Evolutionary conservation across 805 yeast species (phyloP), one percentile per base, ranked within the genome.

Genomic region (Wickerhamiella sergipiensis): DNA sequence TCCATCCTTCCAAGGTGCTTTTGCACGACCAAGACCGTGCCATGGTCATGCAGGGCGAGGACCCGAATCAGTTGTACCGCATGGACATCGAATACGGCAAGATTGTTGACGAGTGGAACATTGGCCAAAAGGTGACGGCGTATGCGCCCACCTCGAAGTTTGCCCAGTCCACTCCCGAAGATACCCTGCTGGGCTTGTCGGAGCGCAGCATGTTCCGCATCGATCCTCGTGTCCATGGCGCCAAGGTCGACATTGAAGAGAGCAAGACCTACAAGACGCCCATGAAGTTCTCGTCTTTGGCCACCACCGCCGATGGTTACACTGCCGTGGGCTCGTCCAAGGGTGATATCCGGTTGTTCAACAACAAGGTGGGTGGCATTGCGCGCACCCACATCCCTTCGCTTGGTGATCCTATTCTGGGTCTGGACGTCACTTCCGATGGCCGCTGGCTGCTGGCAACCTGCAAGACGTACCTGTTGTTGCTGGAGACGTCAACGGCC

Each of bases 371-470:
- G 13, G 95, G 95, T 13, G 72, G 76, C 52, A 77, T 75, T 57
- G 95, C 95, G 1, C 85, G 83, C 68, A 80, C 92, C 1, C 73
- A 76, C 22, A 68, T 88, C 31, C 95, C 95, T 1, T 87, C 92
- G 0, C 68, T 87, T 39, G 95, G 95, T 23, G 94, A 87, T 58
- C 70, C 78, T 1, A 77, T 84, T 48, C 67, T 74, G 40, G 83
- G 84, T 21, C 58, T 85, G 18, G 89, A 84, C 53, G 79, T 77
- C 1, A 79, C 94, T 6, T 77, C 83, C 19, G 89, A 84, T 63
- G 95, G 95, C 53, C 72, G 78, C 57, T 88, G 87, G 83, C 61
- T 87, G 43, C 69, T 88, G 53, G 92, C 88, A 1, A 88, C 95
- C 0, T 85, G 90, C 69, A 72, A 74, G 59, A 76, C 78, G 1